These are phyloP conservation scores for Termitomyces sp. DNA, from an alignment of 768 basidiomycete genomes.

Conservation along the genomic window DNA sequence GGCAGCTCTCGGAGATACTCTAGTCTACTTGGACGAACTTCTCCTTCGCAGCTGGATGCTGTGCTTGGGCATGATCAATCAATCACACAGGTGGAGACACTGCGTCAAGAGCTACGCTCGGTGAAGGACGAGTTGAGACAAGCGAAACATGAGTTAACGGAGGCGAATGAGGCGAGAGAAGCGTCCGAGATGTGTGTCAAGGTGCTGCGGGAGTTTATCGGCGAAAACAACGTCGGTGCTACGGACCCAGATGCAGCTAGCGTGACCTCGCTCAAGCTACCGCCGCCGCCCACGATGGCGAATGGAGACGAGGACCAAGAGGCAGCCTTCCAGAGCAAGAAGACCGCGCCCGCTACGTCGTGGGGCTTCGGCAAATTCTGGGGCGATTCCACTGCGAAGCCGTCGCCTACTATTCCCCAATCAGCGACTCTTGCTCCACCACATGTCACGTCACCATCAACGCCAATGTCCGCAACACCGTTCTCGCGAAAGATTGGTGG, in stretches of 20 bases:
- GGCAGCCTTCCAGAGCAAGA: slow-evolving; percentile 29
- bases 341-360: slow-evolving; percentile 22
- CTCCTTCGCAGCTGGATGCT: slow-evolving; percentile 37
- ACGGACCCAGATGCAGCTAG: slow-evolving; percentile 11
- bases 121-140: slow-evolving; percentile 60
- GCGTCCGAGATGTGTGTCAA: slow-evolving; percentile 85
- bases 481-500: slow-evolving; percentile 67
- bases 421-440: slow-evolving; percentile 25
- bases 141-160: slow-evolving; percentile 62
- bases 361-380: slow-evolving; percentile 74
- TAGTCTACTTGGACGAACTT: slow-evolving; percentile 48
- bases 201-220: slow-evolving; percentile 80
- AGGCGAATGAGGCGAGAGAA: slow-evolving; percentile 79
- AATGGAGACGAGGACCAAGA: slow-evolving; percentile 35
- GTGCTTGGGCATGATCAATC: slow-evolving; percentile 15
- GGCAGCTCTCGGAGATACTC: slow-evolving; percentile 40
- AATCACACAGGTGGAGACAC: slow-evolving; percentile 45
- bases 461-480: slow-evolving; percentile 34
- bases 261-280: slow-evolving; percentile 30
- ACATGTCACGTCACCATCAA: slow-evolving; percentile 23
- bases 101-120: slow-evolving; percentile 56
- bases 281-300: slow-evolving; percentile 37
- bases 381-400: slow-evolving; percentile 37
- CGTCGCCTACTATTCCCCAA: slow-evolving; percentile 17
- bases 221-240: slow-evolving; percentile 63